Evolutionary conservation across 2,329 filamentous ascomycete genomes (phyloP).

Genomic region (Verticillium zaregamsianum): DNA sequence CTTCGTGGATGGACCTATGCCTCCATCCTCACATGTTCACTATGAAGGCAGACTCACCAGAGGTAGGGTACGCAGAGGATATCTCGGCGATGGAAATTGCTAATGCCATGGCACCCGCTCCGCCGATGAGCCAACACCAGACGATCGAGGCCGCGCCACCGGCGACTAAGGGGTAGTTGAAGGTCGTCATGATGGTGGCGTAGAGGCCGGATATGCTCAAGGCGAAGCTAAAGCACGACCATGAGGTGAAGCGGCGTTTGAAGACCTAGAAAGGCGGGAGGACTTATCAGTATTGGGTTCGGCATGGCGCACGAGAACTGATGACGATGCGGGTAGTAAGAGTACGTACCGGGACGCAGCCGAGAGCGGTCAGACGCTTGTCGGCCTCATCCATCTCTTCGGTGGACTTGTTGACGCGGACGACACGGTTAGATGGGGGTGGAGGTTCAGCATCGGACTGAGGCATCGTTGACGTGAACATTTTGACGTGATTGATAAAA

Average conservation of each 20-base stretch:
- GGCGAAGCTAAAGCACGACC: slow-evolving; percentile 55
- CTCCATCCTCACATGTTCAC: too few species aligned
- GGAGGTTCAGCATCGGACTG: background rate
- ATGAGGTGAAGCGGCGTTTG: slow-evolving; percentile 55
- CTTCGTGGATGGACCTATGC: background rate
- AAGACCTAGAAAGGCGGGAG: slow-evolving; percentile 37
- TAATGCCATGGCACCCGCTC: slow-evolving; percentile 52
- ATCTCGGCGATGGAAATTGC: slow-evolving; percentile 50
- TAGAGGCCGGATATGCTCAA: slow-evolving; percentile 53
- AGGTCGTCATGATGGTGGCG: slow-evolving; percentile 51
- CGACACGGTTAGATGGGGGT: background rate
- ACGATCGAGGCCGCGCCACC: slow-evolving; percentile 50
- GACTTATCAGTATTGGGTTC: background rate
- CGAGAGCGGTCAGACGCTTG: slow-evolving; percentile 28
- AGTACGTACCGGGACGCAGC: slow-evolving; percentile 28
- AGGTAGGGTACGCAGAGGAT: slow-evolving; percentile 54
- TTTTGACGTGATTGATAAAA: background rate
- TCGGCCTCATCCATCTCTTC: slow-evolving; percentile 18
- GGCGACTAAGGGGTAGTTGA: slow-evolving; percentile 46
- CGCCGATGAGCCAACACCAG: slow-evolving; percentile 56
- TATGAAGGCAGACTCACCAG: slow-evolving; percentile 30
- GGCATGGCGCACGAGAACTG: too few species aligned
- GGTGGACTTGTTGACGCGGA: background rate
- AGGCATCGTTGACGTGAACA: background rate
- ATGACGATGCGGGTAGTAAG: background rate